Base-by-base conservation (phyloP, 1,284 basidiomycete genomes). In the Fomes fomentarius region DNA sequence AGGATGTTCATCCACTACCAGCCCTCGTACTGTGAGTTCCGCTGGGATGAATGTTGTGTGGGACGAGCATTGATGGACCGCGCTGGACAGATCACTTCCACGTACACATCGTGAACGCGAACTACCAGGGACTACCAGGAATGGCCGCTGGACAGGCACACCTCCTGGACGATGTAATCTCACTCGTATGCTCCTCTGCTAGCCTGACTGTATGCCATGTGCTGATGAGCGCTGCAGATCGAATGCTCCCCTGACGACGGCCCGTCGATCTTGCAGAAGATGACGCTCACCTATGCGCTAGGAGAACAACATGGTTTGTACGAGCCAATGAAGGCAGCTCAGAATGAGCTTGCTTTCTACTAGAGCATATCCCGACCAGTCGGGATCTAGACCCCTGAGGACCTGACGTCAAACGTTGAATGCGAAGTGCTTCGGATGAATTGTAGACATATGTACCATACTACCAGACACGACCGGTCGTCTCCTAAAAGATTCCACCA, bases 1-100 rank as follows among this genome's bases (percentile, higher is more conserved):
- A 75, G 94, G 54, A 81, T 96, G 76, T 96, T 89, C 66, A 74
- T 98, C 24, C 96, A 99, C 69, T 98, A 99, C 69, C 96, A 98
- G 69, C 96, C 96, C 0, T 93, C 88, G 35, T 98, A 98, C 68
- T 98, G 96, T 96, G 60, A 66, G 92, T 78, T 1, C 17, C 1
- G 4, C 26, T 6, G 22, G 10, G 33, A 14, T 19, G 22, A 21
- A 17, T 22, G 6, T 14, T 3, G 1, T 6, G 15, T 8, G 15
- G 12, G 2, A 21, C 5, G 12, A 15, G 35, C 44, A 28, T 49
- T 43, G 6, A 17, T 30, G 28, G 6, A 21, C 6, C 30, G 9
- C 5, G n/a, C 12, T 24, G 21, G 12, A 11, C 58, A 96, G 95
- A 97, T 69, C 96, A 96, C 66, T 91, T 97, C 65, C 94, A 97